Conservation (phyloP, 2,329 filamentous ascomycete genomes). For the Botrytis cinerea region DNA sequence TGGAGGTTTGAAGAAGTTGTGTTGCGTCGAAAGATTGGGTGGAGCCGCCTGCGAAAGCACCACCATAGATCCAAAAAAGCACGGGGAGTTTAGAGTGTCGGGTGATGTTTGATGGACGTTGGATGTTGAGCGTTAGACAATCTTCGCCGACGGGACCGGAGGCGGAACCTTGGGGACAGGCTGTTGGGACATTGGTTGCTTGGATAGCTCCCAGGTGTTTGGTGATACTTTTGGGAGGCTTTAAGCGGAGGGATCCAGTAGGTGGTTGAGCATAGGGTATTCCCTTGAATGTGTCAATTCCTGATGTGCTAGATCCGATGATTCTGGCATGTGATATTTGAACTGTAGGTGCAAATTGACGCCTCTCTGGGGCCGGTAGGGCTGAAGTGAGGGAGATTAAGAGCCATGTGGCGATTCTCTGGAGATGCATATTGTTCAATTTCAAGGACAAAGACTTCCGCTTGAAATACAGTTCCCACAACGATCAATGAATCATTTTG, state of each 20-base stretch:
- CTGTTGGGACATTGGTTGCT: constrained; percentile 37
- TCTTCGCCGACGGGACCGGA: constrained; percentile 38
- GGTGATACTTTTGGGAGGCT: constrained; percentile 42
- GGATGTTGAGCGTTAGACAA: constrained; percentile 44
- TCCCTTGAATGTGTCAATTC: constrained; percentile 18
- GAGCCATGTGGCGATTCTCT: neutral
- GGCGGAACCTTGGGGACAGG: constrained; percentile 42
- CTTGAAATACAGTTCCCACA: neutral
- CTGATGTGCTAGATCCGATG: neutral
- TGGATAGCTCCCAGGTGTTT: constrained; percentile 31
- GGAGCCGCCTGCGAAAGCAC: constrained; percentile 44
- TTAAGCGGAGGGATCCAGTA: constrained; percentile 46
- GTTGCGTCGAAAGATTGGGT: constrained; percentile 54
- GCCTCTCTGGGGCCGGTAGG: neutral
- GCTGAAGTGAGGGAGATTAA: constrained; percentile 1
- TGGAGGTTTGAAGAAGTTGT: constrained; percentile 51
- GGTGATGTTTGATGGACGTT: constrained; percentile 44
- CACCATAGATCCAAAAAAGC: constrained; percentile 44
- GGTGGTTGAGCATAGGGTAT: constrained; percentile 49
- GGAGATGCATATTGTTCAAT: neutral
- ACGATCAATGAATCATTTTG: neutral
- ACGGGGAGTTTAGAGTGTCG: constrained; percentile 54
- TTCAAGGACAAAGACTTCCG: neutral
- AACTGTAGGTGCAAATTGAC: neutral
- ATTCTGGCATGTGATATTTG: constrained; percentile 12